Base-by-base conservation (phyloP, 768 basidiomycete genomes). In the Boletus eberwhitei region DNA sequence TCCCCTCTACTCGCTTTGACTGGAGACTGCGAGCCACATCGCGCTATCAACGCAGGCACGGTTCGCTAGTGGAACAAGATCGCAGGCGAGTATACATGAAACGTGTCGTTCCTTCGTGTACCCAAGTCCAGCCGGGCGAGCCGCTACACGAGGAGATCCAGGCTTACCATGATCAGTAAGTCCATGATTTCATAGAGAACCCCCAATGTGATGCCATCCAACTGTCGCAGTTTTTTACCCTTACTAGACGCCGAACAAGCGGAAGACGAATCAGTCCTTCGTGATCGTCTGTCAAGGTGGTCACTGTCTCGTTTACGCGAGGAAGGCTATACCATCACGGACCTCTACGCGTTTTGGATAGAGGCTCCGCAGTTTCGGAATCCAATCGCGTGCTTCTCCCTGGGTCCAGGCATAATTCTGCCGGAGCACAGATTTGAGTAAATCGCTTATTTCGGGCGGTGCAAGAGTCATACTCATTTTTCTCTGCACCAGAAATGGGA, bases 291-390 rank as follows among this genome's bases (percentile, higher is more conserved):
- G 16, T 75, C 82, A 1, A 79, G 77, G 16, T 92, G 90, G 91
- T 75, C 81, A 12, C 52, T 86, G 5, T 73, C 77, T 26, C 77
- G 80, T 21, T 72, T 93, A 40, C 71, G 77, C 58, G 73, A 79
- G n/a, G 86, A 87, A 60, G 91, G 91, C 0, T 92, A 90, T 62
- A 81, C 84, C 48, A 63, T 93, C 32, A 85, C 83, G 0, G 82
- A 75, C 17, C 71, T 92, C 22, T 77, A 71, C 16, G 88, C 80
- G 0, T 92, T 79, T 64, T 90, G 87, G 89, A 66, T 86, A 37
- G 77, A 83, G 52, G 76, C 74, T n/a, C 80, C 77, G 22, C 79
- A 81, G 52, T 85, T 81, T 67, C 87, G 85, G 1, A 79, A 79
- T 38, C 84, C 83, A 2, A 78, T 87, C 7, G 90, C 88, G 0